Evolutionary conservation across 345 rosid species (phyloP).

Genomic region (Corymbia maculata): DNA sequence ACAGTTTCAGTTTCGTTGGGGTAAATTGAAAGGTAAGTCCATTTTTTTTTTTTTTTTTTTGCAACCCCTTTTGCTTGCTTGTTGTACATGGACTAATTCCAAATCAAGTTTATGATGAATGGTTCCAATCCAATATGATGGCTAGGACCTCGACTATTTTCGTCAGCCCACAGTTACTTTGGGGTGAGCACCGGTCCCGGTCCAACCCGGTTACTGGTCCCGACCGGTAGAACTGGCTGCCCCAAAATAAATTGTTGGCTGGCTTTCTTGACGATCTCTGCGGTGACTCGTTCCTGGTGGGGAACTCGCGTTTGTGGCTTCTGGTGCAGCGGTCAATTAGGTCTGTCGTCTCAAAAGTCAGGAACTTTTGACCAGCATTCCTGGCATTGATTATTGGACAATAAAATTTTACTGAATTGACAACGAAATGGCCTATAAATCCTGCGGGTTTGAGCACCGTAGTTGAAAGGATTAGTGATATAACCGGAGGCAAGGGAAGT

Average conservation of each 20-base stretch:
- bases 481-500: not conserved
- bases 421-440: too few species aligned
- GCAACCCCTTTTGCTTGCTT: not conserved
- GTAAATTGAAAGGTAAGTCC: not conserved
- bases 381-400: not conserved
- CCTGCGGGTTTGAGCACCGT: not conserved
- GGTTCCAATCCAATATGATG: not conserved
- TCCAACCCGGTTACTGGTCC: not conserved
- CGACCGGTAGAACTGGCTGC: not conserved
- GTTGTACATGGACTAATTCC: not conserved
- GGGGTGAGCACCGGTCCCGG: not conserved
- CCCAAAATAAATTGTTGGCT: slow-evolving; percentile 13
- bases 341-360: slow-evolving; percentile 15
- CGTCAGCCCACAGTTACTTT: not conserved
- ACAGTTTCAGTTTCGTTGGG: not conserved
- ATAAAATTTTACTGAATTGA: not conserved
- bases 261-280: slow-evolving; percentile 68
- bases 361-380: not conserved
- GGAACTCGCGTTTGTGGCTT: slow-evolving; percentile 97
- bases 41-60: not conserved
- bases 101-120: not conserved
- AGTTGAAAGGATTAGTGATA: not conserved
- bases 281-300: slow-evolving; percentile 94
- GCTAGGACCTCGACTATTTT: not conserved
- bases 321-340: slow-evolving; percentile 97